These are phyloP conservation scores for Coniochaeta hoffmannii DNA, from an alignment of 2,329 filamentous ascomycete genomes.

Conservation along the genomic window DNA sequence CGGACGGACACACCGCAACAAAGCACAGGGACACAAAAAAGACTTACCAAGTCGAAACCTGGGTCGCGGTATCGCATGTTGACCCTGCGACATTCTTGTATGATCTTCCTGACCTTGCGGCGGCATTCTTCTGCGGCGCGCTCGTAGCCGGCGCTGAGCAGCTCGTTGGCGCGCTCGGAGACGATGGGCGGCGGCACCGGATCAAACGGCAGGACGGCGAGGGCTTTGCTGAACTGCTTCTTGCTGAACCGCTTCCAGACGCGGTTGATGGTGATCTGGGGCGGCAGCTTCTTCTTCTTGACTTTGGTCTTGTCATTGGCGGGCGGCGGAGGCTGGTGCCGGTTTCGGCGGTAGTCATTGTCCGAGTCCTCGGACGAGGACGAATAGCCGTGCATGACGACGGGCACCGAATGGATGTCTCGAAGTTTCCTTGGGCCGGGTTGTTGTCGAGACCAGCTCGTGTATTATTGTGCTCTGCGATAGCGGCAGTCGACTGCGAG, in stretches of 20 bases:
- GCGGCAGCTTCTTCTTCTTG: constrained; percentile 49
- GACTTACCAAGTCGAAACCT: constrained; percentile 48
- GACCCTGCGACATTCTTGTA: constrained; percentile 59
- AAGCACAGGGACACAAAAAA: neutral
- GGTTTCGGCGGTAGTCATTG: constrained; percentile 18
- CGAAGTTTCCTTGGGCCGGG: neutral
- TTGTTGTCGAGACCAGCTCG: neutral
- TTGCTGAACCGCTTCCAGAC: constrained; percentile 58
- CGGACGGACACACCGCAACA: neutral
- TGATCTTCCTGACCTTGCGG: constrained; percentile 54
- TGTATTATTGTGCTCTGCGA: neutral
- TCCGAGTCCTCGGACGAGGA: constrained; percentile 20
- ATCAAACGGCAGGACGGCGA: constrained; percentile 58
- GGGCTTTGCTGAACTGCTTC: constrained; percentile 57
- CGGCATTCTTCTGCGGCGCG: constrained; percentile 57
- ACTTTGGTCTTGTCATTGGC: constrained; percentile 40
- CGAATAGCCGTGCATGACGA: constrained; percentile 21
- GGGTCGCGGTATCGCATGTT: constrained; percentile 75
- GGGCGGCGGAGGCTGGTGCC: constrained; percentile 12
- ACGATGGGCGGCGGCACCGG: constrained; percentile 44
- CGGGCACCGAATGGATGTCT: constrained; percentile 5
- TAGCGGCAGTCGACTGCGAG: no score
- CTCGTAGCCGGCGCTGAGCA: constrained; percentile 53
- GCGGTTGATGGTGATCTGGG: constrained; percentile 59
- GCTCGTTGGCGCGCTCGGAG: constrained; percentile 49